These are phyloP conservation scores for Coemansia reversa DNA, from an alignment of 192 early-diverging fungal genomes.

Conservation along the genomic window DNA sequence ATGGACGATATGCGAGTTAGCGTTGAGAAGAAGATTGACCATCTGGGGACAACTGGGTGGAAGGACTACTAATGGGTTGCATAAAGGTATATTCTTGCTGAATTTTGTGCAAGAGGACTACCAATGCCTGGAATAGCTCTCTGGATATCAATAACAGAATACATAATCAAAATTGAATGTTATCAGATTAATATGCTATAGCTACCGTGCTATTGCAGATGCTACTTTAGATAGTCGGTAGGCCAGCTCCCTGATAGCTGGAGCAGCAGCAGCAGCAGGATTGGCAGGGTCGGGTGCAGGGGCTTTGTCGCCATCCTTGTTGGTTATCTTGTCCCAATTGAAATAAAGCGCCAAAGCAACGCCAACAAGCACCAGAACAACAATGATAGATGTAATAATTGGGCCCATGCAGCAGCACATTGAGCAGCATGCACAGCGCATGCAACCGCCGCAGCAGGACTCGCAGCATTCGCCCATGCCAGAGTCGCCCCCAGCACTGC, in stretches of 20 bases:
- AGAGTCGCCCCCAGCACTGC: constrained; percentile 50
- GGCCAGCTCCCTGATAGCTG: background rate
- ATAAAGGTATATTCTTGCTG: background rate
- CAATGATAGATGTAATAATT: constrained; percentile 29
- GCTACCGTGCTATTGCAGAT: background rate
- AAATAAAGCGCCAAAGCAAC: constrained; percentile 53
- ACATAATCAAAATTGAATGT: no score
- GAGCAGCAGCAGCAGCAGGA: constrained; percentile 5
- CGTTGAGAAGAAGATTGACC: constrained; percentile 86
- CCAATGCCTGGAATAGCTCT: no score
- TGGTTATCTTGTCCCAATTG: constrained; percentile 47
- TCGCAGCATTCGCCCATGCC: constrained; percentile 54
- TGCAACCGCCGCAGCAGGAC: constrained; percentile 44
- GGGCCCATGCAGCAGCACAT: constrained; percentile 38
- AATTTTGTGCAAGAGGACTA: no score
- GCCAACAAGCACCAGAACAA: constrained; percentile 33
- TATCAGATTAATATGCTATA: background rate
- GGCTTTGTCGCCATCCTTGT: constrained; percentile 9
- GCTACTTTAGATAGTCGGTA: background rate
- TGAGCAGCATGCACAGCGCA: constrained; percentile 41
- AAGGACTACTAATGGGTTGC: constrained; percentile 61
- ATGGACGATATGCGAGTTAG: constrained; percentile 79
- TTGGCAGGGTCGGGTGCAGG: constrained; percentile 1
- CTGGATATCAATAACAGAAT: background rate
- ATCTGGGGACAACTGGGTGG: constrained; percentile 79